Evolutionary conservation across 1,139 yeast genomes (phyloP).

Genomic region (Geotrichum cucujoidarum): DNA sequence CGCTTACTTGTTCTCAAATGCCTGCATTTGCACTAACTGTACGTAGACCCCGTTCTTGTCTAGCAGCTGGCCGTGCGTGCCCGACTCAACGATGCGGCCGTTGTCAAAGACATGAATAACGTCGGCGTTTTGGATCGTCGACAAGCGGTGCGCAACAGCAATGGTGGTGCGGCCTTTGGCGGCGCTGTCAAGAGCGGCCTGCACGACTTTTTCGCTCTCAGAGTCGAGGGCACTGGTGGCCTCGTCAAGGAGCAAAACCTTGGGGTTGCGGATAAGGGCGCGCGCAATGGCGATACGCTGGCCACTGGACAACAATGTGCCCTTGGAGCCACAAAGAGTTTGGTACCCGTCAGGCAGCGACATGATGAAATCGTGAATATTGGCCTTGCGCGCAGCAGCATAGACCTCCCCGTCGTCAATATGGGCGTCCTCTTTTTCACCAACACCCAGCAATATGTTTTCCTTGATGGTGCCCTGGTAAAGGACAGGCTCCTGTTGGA

Average conservation of each 20-base stretch:
- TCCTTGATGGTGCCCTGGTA: slow-evolving; percentile 86
- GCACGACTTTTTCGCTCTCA: slow-evolving; percentile 76
- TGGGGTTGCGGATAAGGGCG: slow-evolving; percentile 65
- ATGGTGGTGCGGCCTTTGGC: slow-evolving; percentile 77
- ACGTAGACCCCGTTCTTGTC: slow-evolving; percentile 37
- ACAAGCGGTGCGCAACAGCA: slow-evolving; percentile 84
- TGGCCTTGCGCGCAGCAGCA: slow-evolving; percentile 69
- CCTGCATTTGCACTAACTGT: slow-evolving; percentile 40
- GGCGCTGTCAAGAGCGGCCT: slow-evolving; percentile 51
- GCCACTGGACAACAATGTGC: slow-evolving; percentile 80
- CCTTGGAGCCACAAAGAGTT: slow-evolving; percentile 77
- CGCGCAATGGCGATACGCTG: slow-evolving; percentile 77
- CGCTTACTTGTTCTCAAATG: slow-evolving; percentile 1
- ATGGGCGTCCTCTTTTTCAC: slow-evolving; percentile 37
- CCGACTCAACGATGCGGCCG: slow-evolving; percentile 76
- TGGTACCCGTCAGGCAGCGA: slow-evolving; percentile 79
- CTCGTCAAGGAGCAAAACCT: slow-evolving; percentile 63
- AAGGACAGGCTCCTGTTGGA: slow-evolving; percentile 75
- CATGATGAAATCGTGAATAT: slow-evolving; percentile 70
- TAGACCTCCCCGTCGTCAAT: slow-evolving; percentile 43
- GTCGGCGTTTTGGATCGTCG: slow-evolving; percentile 91
- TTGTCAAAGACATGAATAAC: slow-evolving; percentile 71
- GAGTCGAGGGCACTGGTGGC: slow-evolving; percentile 80
- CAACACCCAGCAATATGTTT: slow-evolving; percentile 66
- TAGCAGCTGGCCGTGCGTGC: slow-evolving; percentile 40